Conservation (phyloP, 1,284 basidiomycete genomes). For the Ceratobasidium sp. region DNA sequence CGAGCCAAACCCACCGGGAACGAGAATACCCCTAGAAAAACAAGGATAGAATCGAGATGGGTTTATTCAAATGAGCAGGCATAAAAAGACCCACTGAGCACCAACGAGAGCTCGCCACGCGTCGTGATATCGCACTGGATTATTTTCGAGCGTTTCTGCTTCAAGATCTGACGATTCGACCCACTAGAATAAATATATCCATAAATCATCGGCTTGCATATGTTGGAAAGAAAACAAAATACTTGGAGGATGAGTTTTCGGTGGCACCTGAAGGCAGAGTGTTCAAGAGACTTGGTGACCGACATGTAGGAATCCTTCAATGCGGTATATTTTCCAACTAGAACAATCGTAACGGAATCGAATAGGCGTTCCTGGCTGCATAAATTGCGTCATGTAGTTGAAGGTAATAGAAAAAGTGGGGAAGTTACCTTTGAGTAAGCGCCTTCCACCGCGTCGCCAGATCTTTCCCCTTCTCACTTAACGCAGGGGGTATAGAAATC, state of each 20-base stretch:
- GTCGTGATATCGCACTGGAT: conserved; percentile 93
- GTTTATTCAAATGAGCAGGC: background rate
- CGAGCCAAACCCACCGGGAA: conserved; percentile 94
- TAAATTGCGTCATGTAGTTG: background rate
- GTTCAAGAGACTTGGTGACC: conserved; percentile 96
- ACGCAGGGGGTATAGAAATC: conserved; percentile 66
- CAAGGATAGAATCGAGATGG: no score
- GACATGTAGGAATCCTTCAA: conserved; percentile 99
- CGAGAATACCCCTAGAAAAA: conserved; percentile 84
- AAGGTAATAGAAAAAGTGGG: conserved; percentile 7
- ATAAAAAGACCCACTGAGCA: conserved; percentile 69
- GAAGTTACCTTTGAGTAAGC: conserved; percentile 75
- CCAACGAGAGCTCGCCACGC: conserved; percentile 95
- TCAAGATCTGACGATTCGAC: conserved; percentile 97
- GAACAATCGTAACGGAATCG: conserved; percentile 88
- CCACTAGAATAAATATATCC: conserved; percentile 70
- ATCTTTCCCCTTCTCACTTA: conserved; percentile 70
- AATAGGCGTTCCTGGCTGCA: conserved; percentile 89
- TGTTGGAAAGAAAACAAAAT: conserved; percentile 48
- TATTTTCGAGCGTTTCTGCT: conserved; percentile 75
- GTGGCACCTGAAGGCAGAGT: conserved; percentile 92
- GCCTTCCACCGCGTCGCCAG: conserved; percentile 83
- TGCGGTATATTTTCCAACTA: conserved; percentile 98
- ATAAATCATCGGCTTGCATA: conserved; percentile 15
- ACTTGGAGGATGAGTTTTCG: conserved; percentile 85